Percentiles rank a stretch among this genome's conserved stretches.
phyloP scores from a whole-genome alignment of 2,329 filamentous ascomycete species.

The Alternaria tenuissima region DNA sequence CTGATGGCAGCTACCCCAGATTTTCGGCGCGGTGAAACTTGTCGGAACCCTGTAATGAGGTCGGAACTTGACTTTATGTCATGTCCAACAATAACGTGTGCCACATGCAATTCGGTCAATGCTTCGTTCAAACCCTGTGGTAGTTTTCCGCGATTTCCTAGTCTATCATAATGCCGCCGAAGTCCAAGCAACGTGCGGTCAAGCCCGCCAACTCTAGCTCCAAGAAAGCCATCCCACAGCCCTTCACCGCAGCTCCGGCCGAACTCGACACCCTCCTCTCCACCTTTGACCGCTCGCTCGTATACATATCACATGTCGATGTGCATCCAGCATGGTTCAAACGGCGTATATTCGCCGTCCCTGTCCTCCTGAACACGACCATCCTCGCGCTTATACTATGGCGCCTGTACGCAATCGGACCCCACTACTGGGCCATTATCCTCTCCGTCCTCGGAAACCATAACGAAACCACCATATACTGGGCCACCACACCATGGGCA shows the following conservation, averaged over 20 bases:
- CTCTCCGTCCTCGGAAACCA: constrained; percentile 70
- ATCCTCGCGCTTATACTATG: constrained; percentile 71
- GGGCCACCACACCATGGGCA: constrained; percentile 60
- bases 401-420: constrained; percentile 73
- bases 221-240: constrained; percentile 50
- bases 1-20: constrained; percentile 11
- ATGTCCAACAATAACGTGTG: neutral
- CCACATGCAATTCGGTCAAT: constrained; percentile 6
- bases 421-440: constrained; percentile 76
- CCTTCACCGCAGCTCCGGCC: constrained; percentile 71
- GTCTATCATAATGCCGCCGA: constrained; percentile 28
- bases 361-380: constrained; percentile 76
- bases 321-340: constrained; percentile 74
- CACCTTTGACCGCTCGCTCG: constrained; percentile 70
- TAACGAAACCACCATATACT: constrained; percentile 72
- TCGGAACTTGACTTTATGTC: constrained; percentile 2
- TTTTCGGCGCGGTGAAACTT: constrained; percentile 17
- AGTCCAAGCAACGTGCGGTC: constrained; percentile 27
- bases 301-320: constrained; percentile 90
- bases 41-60: constrained; percentile 8
- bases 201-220: constrained; percentile 14
- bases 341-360: constrained; percentile 81
- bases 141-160: neutral
- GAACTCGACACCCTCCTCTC: constrained; percentile 71
- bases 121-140: neutral